Conservation (phyloP, 257 asterid genomes). For the Solanum clarkiae region DNA sequence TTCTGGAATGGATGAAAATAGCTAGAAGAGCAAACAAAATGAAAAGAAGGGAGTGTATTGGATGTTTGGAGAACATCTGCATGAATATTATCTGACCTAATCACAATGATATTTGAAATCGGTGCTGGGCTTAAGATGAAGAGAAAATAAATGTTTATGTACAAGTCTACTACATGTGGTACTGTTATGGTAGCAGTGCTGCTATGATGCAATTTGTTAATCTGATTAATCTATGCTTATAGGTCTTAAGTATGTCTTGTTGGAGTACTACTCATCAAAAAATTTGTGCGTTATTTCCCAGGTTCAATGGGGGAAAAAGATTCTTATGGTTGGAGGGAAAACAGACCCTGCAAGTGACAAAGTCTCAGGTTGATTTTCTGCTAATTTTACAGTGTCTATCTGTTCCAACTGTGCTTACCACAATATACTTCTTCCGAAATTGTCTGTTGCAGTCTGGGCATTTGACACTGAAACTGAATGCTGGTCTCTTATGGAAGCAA, state of each 20-base stretch:
- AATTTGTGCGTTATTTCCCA: conserved; percentile 8
- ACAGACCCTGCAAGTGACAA: conserved; percentile 79
- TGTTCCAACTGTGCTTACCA: neutral
- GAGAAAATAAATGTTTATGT: neutral
- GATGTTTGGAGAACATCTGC: neutral
- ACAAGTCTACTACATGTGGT: neutral
- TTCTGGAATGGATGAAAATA: neutral
- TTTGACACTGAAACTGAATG: conserved; percentile 93
- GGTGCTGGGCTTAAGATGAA: neutral
- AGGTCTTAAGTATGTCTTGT: neutral
- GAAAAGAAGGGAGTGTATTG: neutral
- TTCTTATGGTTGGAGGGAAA: conserved; percentile 90
- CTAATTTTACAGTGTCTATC: neutral
- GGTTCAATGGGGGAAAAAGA: conserved; percentile 96
- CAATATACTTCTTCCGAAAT: neutral
- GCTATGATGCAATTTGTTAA: neutral
- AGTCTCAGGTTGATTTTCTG: conserved; percentile 54
- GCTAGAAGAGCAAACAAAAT: neutral
- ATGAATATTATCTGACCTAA: neutral
- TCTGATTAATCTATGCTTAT: neutral
- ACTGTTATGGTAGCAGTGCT: neutral
- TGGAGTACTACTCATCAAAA: neutral
- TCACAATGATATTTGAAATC: neutral
- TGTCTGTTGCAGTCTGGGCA: conserved; percentile 66
- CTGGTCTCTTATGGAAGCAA: conserved; percentile 88